A percentile compares a stretch with the other conserved stretches of the same genome.
Conservation (phyloP, 495 filamentous ascomycete species). For the Podospora didyma region DNA sequence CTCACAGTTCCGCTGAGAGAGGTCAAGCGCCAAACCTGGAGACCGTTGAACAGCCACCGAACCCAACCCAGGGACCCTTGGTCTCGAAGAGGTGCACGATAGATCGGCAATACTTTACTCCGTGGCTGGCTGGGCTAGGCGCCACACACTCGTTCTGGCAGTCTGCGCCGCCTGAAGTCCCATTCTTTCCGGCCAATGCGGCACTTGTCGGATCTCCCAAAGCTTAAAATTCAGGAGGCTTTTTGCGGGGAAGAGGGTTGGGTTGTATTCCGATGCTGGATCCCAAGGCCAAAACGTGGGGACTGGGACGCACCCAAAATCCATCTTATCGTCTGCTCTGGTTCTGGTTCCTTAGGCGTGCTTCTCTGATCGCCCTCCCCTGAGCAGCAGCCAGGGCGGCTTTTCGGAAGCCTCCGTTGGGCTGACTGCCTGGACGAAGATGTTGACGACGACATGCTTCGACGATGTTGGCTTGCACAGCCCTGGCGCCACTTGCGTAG, state of each 20-base stretch:
- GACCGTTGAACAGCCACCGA: background rate
- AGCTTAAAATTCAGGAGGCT: conserved; percentile 12
- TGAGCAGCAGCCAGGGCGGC: background rate
- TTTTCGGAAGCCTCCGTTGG: background rate
- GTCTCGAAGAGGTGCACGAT: background rate
- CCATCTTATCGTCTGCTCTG: conserved; percentile 5
- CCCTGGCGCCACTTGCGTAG: background rate
- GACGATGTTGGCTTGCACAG: background rate
- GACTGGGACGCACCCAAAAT: conserved; percentile 1
- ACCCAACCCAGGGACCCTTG: conserved; percentile 4
- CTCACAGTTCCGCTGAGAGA: conserved; percentile 5
- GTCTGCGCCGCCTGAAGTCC: conserved; percentile 16
- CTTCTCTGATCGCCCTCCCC: background rate
- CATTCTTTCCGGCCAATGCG: conserved; percentile 16
- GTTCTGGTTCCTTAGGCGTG: background rate
- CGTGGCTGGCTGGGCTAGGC: no score
- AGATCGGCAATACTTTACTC: conserved; percentile 22
- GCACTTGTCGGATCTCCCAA: conserved; percentile 27
- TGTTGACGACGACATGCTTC: background rate
- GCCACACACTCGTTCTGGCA: conserved; percentile 18
- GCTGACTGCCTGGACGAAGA: background rate
- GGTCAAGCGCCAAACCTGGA: conserved; percentile 14
- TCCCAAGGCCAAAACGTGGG: conserved; percentile 16
- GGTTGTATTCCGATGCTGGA: conserved; percentile 20
- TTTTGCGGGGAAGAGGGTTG: conserved; percentile 21